Percentiles rank a stretch among this genome's conserved stretches.
These are phyloP conservation scores for Davidsoniella virescens DNA, from an alignment of 2,329 filamentous ascomycete species.

Conservation along the genomic window DNA sequence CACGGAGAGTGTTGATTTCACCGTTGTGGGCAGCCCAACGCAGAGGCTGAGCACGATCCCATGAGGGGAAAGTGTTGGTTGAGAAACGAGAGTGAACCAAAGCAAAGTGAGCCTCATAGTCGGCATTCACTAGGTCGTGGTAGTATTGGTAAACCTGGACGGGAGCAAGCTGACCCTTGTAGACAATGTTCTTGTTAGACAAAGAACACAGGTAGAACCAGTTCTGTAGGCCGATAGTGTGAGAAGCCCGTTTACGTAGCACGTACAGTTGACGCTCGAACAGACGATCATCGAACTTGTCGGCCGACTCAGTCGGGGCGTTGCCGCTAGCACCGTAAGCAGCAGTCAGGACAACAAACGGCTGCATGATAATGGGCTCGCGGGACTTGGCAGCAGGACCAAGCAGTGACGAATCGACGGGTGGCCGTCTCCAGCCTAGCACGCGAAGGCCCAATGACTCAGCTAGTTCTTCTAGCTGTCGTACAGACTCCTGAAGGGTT, in stretches of 20 bases:
- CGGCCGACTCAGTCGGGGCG: conserved; percentile 62
- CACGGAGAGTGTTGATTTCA: conserved; percentile 93
- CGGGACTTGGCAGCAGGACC: conserved; percentile 84
- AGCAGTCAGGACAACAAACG: conserved; percentile 76
- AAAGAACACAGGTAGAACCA: conserved; percentile 98
- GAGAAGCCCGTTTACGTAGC: conserved; percentile 84
- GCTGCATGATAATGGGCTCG: conserved; percentile 89
- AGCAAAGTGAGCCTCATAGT: conserved; percentile 94
- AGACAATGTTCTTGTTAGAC: conserved; percentile 96
- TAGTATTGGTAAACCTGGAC: conserved; percentile 97
- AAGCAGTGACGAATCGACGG: conserved; percentile 80
- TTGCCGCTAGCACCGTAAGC: conserved; percentile 63
- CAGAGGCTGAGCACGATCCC: conserved; percentile 91
- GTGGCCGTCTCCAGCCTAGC: conserved; percentile 90
- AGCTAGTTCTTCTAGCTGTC: conserved; percentile 87
- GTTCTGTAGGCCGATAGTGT: conserved; percentile 88
- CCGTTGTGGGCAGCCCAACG: conserved; percentile 97
- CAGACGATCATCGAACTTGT: conserved; percentile 62
- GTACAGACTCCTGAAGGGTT: conserved; percentile 75
- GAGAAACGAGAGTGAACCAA: conserved; percentile 95
- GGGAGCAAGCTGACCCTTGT: conserved; percentile 91
- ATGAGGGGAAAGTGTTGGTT: conserved; percentile 95
- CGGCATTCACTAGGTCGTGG: conserved; percentile 88
- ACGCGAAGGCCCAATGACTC: conserved; percentile 75
- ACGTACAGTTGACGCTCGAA: conserved; percentile 93